phyloP scores from a whole-genome alignment of 805 yeast species.

The Ogataea philodendri region DNA sequence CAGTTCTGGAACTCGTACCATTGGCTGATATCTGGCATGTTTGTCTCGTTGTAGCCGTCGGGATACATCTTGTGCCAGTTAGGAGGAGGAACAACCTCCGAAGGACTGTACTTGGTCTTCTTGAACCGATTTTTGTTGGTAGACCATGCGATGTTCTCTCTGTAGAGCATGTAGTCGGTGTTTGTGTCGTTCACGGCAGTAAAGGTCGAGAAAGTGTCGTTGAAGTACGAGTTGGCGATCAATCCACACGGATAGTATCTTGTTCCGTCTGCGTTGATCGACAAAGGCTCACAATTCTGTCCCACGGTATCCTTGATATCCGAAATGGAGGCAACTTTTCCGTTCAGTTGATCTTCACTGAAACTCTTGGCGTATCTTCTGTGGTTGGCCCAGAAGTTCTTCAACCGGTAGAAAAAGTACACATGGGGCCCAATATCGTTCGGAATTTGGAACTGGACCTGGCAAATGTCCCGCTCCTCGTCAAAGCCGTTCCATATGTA shows the following conservation, averaged over 20 bases:
- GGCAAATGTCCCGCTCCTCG: slow-evolving; percentile 55
- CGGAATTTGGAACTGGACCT: slow-evolving; percentile 73
- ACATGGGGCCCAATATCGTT: slow-evolving; percentile 69
- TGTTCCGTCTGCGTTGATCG: slow-evolving; percentile 44
- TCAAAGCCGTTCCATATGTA: slow-evolving; percentile 41
- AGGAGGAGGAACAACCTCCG: slow-evolving; percentile 77
- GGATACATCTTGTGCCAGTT: slow-evolving; percentile 74
- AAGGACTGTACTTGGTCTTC: slow-evolving; percentile 56
- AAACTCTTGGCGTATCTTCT: slow-evolving; percentile 88
- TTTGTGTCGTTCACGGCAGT: slow-evolving; percentile 42
- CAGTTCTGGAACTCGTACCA: slow-evolving; percentile 79
- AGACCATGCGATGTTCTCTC: slow-evolving; percentile 67
- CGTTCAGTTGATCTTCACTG: slow-evolving; percentile 78
- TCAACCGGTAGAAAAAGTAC: slow-evolving; percentile 75
- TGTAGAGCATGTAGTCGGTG: slow-evolving; percentile 43
- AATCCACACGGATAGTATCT: slow-evolving; percentile 78
- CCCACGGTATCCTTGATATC: slow-evolving; percentile 52
- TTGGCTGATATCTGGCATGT: slow-evolving; percentile 63
- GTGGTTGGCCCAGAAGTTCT: slow-evolving; percentile 91
- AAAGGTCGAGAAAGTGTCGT: slow-evolving; percentile 65
- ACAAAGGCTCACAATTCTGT: slow-evolving; percentile 67
- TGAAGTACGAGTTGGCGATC: slow-evolving; percentile 76
- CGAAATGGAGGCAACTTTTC: slow-evolving; percentile 56
- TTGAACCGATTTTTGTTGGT: slow-evolving; percentile 63
- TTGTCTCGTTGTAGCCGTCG: slow-evolving; percentile 66